A percentile compares a stretch with the other conserved stretches of the same genome.
These are phyloP conservation scores for Lactifluus echinatus DNA, from an alignment of 768 basidiomycete species.

Conservation along the genomic window DNA sequence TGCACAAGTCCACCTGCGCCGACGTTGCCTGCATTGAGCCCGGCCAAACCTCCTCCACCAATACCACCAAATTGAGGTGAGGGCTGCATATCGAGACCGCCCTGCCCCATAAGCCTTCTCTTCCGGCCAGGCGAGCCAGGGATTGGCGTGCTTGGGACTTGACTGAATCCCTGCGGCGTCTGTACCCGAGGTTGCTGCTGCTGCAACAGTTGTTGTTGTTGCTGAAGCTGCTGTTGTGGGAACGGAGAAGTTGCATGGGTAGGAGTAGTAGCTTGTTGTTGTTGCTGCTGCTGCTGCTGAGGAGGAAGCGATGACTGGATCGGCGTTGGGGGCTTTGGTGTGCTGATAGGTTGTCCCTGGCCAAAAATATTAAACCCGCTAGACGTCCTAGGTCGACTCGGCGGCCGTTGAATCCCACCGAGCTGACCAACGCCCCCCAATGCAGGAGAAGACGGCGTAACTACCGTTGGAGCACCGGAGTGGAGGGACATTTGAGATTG, in stretches of 20 bases:
- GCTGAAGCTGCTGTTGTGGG: conserved; percentile 15
- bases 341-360: conserved; percentile 15
- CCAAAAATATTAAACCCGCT: conserved; percentile 20
- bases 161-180: conserved; percentile 7
- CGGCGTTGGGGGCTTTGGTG: conserved; percentile 20
- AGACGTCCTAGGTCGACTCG: conserved; percentile 24
- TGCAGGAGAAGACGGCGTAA: conserved; percentile 14
- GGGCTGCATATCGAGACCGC: conserved; percentile 7
- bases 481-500: conserved; percentile 19
- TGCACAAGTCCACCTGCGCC: conserved; percentile 12
- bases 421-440: conserved; percentile 10
- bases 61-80: conserved; percentile 13
- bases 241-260: conserved; percentile 16
- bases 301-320: conserved; percentile 27
- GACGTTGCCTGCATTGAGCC: neutral
- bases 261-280: conserved; percentile 20
- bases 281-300: conserved; percentile 26
- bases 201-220: conserved; percentile 7
- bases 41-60: conserved; percentile 7
- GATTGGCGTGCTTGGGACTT: conserved; percentile 11
- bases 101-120: conserved; percentile 18
- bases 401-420: conserved; percentile 24
- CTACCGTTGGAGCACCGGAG: neutral
- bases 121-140: conserved; percentile 15
- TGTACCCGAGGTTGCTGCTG: conserved; percentile 1